Percentiles rank a stretch among this genome's conserved stretches.
Conservation (phyloP, 495 filamentous ascomycete genomes). For the Penicillium malachiteum region DNA sequence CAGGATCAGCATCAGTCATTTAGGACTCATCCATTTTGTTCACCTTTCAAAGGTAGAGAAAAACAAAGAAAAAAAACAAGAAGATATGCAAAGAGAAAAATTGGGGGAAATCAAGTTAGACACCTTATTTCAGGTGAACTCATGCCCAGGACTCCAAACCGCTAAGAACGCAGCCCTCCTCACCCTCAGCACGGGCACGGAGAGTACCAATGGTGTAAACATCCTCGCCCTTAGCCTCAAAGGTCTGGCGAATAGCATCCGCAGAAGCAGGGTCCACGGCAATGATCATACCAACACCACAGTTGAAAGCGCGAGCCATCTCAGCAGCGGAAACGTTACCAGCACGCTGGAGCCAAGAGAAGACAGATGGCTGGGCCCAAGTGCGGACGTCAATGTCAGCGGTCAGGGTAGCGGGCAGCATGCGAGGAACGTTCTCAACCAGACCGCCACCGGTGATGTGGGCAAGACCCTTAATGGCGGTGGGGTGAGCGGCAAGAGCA, state of each 20-base stretch:
- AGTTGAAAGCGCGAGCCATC: conserved; percentile 92
- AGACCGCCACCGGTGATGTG: conserved; percentile 97
- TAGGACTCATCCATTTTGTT: conserved; percentile 17
- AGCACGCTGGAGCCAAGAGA: conserved; percentile 76
- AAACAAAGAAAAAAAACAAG: conserved; percentile 11
- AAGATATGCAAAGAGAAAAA: conserved; percentile 4
- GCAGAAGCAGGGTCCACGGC: conserved; percentile 55
- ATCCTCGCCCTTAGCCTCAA: conserved; percentile 68
- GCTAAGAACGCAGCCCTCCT: conserved; percentile 65
- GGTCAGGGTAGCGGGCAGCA: conserved; percentile 74
- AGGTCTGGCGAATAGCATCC: conserved; percentile 35
- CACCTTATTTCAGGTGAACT: neutral
- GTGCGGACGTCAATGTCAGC: conserved; percentile 70
- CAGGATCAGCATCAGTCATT: conserved; percentile 22
- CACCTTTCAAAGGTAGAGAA: conserved; percentile 13
- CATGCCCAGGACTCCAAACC: conserved; percentile 69
- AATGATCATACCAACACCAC: conserved; percentile 87
- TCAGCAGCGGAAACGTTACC: conserved; percentile 73
- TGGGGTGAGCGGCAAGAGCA: conserved; percentile 42
- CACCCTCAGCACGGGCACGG: conserved; percentile 44
- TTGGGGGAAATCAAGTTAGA: conserved; percentile 10
- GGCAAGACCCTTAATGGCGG: conserved; percentile 87
- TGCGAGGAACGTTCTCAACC: conserved; percentile 87
- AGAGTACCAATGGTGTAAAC: conserved; percentile 76
- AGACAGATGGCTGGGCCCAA: conserved; percentile 73